These are phyloP conservation scores for Cutaneotrichosporon sp. DNA, from an alignment of 1,284 basidiomycete species.

Conservation along the genomic window DNA sequence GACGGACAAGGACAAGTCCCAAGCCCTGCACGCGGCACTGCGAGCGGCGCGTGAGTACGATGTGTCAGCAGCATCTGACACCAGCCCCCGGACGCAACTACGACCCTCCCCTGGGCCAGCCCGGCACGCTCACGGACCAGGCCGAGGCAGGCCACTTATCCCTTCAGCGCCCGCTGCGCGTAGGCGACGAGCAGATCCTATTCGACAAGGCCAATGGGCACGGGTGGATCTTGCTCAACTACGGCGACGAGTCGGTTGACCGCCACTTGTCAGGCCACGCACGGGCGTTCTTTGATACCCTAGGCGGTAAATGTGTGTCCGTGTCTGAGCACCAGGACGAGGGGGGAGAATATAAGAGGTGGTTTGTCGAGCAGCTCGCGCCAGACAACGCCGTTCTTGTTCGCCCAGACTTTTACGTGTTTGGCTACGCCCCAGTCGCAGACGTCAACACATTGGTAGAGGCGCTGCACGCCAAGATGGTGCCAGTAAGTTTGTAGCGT, in stretches of 20 bases:
- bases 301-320: slow-evolving; percentile 2
- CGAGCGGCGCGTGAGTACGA: slow-evolving; percentile 1
- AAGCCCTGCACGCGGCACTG: slow-evolving; percentile 3
- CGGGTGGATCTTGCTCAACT: slow-evolving; percentile 14
- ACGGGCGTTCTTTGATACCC: neutral
- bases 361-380: slow-evolving; percentile 4
- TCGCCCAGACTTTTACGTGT: slow-evolving; percentile 17
- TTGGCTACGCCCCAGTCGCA: slow-evolving; percentile 2
- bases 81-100: slow-evolving; percentile 1
- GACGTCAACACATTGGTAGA: slow-evolving; percentile 3
- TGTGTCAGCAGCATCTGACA: neutral
- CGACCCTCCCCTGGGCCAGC: slow-evolving; percentile 11
- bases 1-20: slow-evolving; percentile 16
- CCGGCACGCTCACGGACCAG: slow-evolving; percentile 11
- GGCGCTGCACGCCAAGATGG: slow-evolving; percentile 2
- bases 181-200: neutral
- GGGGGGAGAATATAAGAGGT: slow-evolving; percentile 5
- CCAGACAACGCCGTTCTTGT: neutral
- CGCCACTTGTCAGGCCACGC: neutral
- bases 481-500: neutral
- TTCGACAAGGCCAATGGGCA: slow-evolving; percentile 11
- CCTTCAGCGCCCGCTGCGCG: slow-evolving; percentile 1
- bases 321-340: slow-evolving; percentile 5
- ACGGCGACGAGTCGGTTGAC: neutral
- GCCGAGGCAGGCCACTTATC: slow-evolving; percentile 6